phyloP scores from a whole-genome alignment of 2,329 filamentous ascomycete genomes.

The Aspergillus niger region DNA sequence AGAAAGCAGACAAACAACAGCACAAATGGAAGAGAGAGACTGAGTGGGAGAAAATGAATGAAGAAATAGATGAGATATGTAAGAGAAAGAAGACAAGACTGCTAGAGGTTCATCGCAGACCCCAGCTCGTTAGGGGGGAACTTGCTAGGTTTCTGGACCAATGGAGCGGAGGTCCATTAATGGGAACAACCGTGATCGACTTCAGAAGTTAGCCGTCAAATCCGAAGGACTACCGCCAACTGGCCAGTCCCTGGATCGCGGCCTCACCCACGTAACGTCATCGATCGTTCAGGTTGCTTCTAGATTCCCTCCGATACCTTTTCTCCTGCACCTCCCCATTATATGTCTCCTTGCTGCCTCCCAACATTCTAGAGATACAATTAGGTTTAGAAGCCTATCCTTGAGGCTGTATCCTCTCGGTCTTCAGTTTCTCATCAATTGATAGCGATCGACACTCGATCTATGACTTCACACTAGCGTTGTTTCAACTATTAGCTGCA shows the following conservation, averaged over 20 bases:
- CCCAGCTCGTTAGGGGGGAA: neutral
- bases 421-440: constrained; percentile 16
- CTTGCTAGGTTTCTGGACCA: neutral
- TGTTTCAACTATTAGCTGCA: neutral
- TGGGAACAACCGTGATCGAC: constrained; percentile 1
- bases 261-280: constrained; percentile 5
- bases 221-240: neutral
- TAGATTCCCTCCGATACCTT: constrained; percentile 1
- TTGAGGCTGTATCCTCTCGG: neutral
- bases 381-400: neutral
- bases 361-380: neutral
- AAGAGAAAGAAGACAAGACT: neutral
- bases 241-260: neutral
- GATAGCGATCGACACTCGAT: neutral
- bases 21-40: neutral
- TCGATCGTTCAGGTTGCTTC: constrained; percentile 9
- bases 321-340: neutral
- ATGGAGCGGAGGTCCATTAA: neutral
- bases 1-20: neutral
- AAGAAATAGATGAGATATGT: neutral
- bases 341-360: neutral
- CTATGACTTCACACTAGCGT: constrained; percentile 14
- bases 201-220: neutral
- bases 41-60: neutral
- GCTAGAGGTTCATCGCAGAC: neutral